Evolutionary conservation across 176 grass and related monocot genomes (phyloP).

Genomic region (Avena atlantica): DNA sequence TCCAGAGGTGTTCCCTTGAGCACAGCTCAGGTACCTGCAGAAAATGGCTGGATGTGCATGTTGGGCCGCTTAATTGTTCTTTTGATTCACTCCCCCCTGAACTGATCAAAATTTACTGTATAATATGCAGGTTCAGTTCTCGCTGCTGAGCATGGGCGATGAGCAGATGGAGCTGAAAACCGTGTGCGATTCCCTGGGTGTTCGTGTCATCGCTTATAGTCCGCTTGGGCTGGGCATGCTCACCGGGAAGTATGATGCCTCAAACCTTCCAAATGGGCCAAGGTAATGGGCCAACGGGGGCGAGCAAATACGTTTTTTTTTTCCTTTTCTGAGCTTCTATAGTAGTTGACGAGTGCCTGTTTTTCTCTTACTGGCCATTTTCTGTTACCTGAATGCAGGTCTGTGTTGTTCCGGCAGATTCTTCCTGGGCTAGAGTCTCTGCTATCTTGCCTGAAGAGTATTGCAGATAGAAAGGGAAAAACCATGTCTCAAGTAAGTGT

Average conservation of each 20-base stretch:
- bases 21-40: constrained; percentile 79
- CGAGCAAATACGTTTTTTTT: neutral
- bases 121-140: constrained; percentile 79
- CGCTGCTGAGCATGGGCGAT: constrained; percentile 78
- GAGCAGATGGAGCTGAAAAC: constrained; percentile 89
- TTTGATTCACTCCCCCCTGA: constrained; percentile 6
- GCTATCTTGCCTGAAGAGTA: constrained; percentile 59
- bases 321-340: constrained; percentile 3
- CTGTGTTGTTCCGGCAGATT: constrained; percentile 87
- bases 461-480: constrained; percentile 76
- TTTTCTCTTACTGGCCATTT: neutral
- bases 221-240: constrained; percentile 90
- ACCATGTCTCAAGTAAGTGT: constrained; percentile 82
- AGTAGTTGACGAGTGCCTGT: no score
- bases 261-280: constrained; percentile 77
- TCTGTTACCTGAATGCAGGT: constrained; percentile 51
- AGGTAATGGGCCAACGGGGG: constrained; percentile 43
- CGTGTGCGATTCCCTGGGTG: constrained; percentile 76
- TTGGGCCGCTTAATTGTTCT: neutral
- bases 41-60: neutral
- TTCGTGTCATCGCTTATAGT: constrained; percentile 86
- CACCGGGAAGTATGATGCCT: constrained; percentile 74
- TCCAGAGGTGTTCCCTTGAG: constrained; percentile 80
- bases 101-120: neutral
- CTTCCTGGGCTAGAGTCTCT: constrained; percentile 80